Base-by-base conservation (phyloP, 2,329 filamentous ascomycete species). In the Gremmenia infestans region DNA sequence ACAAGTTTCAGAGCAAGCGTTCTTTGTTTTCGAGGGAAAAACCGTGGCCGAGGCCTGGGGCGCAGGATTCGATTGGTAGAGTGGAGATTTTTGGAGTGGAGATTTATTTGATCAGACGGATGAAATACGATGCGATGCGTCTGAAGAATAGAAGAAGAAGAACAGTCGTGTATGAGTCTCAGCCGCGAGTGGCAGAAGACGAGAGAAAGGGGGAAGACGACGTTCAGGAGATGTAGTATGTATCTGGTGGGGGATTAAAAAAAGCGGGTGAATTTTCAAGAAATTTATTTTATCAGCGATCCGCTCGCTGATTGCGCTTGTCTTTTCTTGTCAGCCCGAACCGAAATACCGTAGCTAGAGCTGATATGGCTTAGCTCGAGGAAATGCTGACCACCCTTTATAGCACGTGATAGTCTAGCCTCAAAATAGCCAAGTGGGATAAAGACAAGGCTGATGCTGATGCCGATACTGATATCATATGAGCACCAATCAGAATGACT, bases 151-250 rank as follows among this genome's bases (percentile, higher is more conserved):
- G 42, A 53, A 54, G 51, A 53, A 54, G 51, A 57, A 53, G 55
- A 52, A 55, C 39, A 12, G 57, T 57, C 49, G 28, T 42, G 17
- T 19, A 19, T 19, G 54, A 59, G 62, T 66, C 67, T 61, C 60
- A 60, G 68, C 68, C 68, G 68, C 67, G 62, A 54, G 68, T 70
- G 67, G 68, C 67, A 67, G 59, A 63, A 65, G 63, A 65, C 54
- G 45, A 45, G 25, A 40, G 45, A 36, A 32, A 22, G 51, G 50
- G 39, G 48, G n/a, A 52, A 58, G 55, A 22, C 15, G 42, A 22
- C 17, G 42, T 45, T 23, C 42, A 45, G 48, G 53, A 48, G 48
- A 46, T 32, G 28, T 7, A 7, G 9, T 28, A 55, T 48, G 50
- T 48, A 39, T 40, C 43, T 49, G 55, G 53, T 55, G 52, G 54